phyloP scores from a whole-genome alignment of 164 flowering plant species.

The Macadamia integrifolia region DNA sequence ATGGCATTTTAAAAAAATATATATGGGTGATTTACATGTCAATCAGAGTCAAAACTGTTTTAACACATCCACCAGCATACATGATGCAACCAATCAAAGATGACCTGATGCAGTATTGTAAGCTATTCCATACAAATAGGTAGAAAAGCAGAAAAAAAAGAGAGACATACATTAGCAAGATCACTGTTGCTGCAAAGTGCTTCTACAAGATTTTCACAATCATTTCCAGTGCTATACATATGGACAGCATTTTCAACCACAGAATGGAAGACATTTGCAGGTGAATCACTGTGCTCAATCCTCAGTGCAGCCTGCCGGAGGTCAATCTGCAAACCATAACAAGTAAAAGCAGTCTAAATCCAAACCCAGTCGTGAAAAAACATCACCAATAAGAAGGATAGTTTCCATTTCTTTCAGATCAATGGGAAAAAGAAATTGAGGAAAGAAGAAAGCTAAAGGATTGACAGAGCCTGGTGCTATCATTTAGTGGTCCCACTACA shows the following conservation, averaged over 20 bases:
- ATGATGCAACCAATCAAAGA: not conserved
- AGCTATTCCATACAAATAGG: not conserved
- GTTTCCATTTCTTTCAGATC: no score
- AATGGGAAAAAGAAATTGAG: no score
- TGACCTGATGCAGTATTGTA: not conserved
- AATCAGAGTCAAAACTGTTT: no score
- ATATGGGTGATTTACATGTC: no score
- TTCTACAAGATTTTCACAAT: conserved; percentile 30
- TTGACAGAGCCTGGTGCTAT: no score
- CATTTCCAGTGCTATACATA: conserved; percentile 21
- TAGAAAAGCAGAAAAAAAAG: not conserved
- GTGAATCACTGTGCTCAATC: conserved; percentile 40
- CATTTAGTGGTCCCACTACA: no score
- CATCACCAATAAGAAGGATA: not conserved
- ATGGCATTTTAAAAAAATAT: not conserved
- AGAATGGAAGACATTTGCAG: conserved; percentile 52
- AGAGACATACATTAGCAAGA: conserved; percentile 50
- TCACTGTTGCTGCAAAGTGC: conserved; percentile 49
- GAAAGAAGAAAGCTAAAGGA: no score
- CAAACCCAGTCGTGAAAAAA: not conserved
- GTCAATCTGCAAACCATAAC: conserved; percentile 29
- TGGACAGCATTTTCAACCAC: conserved; percentile 44
- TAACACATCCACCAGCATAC: no score
- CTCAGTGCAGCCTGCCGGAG: conserved; percentile 36
- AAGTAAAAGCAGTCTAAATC: not conserved